Percentiles rank a stretch among this genome's conserved stretches.
Evolutionary conservation across 305 asterid genomes (phyloP).

Genomic region (Fraxinus nigra): DNA sequence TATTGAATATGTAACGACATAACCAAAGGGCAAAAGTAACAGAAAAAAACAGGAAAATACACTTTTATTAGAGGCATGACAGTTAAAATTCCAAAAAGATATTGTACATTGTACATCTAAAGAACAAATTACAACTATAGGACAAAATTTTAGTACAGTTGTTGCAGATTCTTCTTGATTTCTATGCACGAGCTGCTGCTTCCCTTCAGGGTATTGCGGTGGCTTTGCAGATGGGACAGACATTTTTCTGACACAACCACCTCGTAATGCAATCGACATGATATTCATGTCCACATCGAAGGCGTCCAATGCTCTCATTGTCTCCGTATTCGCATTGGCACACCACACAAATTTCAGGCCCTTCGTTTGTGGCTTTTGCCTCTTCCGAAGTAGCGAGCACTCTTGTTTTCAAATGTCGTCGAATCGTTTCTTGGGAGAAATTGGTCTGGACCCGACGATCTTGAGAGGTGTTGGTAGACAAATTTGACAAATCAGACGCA

Average conservation of each 20-base stretch:
- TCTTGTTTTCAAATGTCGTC: background rate
- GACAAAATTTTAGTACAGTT: too few species aligned
- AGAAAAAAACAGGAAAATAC: too few species aligned
- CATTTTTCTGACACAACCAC: background rate
- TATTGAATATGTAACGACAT: background rate
- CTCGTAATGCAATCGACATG: background rate
- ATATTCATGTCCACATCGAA: background rate
- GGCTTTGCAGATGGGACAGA: background rate
- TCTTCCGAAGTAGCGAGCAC: background rate
- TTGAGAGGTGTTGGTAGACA: background rate
- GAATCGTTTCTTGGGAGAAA: background rate
- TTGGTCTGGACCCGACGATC: background rate
- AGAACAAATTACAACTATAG: background rate
- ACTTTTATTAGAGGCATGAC: too few species aligned
- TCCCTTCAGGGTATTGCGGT: background rate
- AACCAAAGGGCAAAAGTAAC: background rate
- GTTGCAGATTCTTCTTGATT: background rate
- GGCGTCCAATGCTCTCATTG: background rate
- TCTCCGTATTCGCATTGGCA: background rate
- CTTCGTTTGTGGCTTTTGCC: background rate
- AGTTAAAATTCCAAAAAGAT: background rate
- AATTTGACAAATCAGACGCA: background rate
- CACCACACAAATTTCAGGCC: background rate
- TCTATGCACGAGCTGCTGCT: background rate
- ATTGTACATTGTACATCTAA: background rate